Base-by-base conservation (phyloP, 805 yeast genomes). In the Wickerhamiella domercqiae region DNA sequence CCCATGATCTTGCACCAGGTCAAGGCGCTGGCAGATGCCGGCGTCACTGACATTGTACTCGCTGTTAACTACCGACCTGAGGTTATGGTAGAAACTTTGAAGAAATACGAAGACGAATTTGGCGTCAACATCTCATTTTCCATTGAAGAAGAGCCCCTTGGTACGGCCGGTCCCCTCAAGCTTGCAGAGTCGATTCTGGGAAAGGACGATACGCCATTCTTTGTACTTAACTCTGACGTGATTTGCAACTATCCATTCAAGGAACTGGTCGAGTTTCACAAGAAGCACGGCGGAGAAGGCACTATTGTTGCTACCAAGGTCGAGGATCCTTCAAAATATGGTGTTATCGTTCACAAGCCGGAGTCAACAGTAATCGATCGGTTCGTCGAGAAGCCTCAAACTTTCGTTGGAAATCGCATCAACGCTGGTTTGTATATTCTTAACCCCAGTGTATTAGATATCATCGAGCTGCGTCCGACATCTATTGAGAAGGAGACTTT, bases 21-120 rank as follows among this genome's bases (percentile, higher is more conserved):
- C 59, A 96, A 90, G 68, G 95, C 98, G 38, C 70, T 90, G 47
- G 95, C 97, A 45, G 75, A 75, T 46, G 98, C 98, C 51, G 99
- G 99, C 59, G 96, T 90, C 61, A 90, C 94, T 43, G 99, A 90
- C 64, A 86, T 90, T 53, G 98, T 90, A 32, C 68, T 90, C 53
- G 99, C 99, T 45, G 99, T 90, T 52, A 90, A 90, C 76, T 90
- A 90, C 76, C 79, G 95, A 64, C 98, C 99, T 44, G 98, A 90
- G 69, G 94, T 84, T 49, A 90, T 90, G 99, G 97, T 87, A 48
- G 76, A 80, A 51, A 78, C 97, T 44, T 72, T 90, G 57, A 71
- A 90, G 66, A 75, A 86, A 66, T 90, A 87, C 73, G 97, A 90
- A 68, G 68, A 77, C 58, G 83, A 77, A 63, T 90, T 82, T 64